A percentile compares a stretch with the other conserved stretches of the same genome.
phyloP scores from a whole-genome alignment of 768 basidiomycete genomes.

The Pisolithus sp. region DNA sequence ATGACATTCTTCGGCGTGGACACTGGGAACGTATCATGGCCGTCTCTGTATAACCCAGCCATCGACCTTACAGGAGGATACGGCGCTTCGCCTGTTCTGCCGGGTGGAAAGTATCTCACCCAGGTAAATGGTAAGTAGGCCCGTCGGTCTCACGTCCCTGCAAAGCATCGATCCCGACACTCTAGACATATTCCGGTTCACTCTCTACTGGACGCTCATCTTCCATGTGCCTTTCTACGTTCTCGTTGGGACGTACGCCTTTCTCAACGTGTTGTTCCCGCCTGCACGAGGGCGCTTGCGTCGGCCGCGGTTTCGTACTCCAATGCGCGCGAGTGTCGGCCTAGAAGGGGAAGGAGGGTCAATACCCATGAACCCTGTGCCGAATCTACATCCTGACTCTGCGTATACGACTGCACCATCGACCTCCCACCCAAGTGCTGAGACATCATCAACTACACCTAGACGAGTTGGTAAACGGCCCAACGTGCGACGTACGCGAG shows the following conservation, averaged over 20 bases:
- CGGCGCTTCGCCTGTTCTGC: slow-evolving; percentile 20
- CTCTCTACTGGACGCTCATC: slow-evolving; percentile 43
- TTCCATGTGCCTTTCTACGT: slow-evolving; percentile 39
- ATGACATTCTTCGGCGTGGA: not conserved
- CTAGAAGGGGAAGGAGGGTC: not conserved
- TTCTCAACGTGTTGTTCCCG: slow-evolving; percentile 36
- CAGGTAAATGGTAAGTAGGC: slow-evolving; percentile 24
- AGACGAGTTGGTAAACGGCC: slow-evolving; percentile 12
- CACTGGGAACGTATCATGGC: slow-evolving; percentile 26
- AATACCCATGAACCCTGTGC: not conserved
- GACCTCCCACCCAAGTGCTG: not conserved
- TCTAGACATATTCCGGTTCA: slow-evolving; percentile 39
- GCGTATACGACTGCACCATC: not conserved
- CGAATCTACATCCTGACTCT: not conserved
- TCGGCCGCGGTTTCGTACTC: not conserved
- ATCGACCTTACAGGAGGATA: slow-evolving; percentile 26
- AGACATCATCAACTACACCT: slow-evolving; percentile 3
- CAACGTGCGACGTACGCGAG: slow-evolving; percentile 33
- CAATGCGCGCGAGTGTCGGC: not conserved
- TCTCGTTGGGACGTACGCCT: slow-evolving; percentile 35
- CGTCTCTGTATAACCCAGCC: slow-evolving; percentile 33
- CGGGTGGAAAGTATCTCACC: slow-evolving; percentile 31
- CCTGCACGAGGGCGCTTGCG: slow-evolving; percentile 15
- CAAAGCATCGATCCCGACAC: not conserved
- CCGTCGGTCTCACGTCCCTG: not conserved